phyloP scores from a whole-genome alignment of 306 rosid genomes.

The Carpinus fangiana region DNA sequence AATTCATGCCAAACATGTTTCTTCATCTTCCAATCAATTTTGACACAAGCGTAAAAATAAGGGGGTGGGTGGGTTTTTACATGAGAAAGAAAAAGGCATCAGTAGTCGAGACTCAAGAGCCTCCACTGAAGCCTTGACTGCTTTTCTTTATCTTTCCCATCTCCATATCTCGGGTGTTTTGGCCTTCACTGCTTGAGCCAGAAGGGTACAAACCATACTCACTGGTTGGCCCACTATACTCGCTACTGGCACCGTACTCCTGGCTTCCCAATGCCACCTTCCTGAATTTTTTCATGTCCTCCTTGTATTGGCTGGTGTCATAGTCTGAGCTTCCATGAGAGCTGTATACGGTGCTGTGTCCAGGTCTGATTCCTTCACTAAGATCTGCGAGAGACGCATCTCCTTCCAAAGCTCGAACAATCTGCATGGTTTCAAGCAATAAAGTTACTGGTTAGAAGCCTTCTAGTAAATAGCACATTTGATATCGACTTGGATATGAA shows the following conservation, averaged over 20 bases:
- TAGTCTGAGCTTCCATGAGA: constrained; percentile 87
- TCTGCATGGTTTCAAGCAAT: constrained; percentile 36
- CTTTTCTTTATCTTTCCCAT: constrained; percentile 52
- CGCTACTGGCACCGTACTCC: constrained; percentile 82
- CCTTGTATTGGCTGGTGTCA: constrained; percentile 80
- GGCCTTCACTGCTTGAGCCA: constrained; percentile 88
- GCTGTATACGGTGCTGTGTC: constrained; percentile 67
- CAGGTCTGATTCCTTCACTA: constrained; percentile 76
- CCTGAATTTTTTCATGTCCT: constrained; percentile 87
- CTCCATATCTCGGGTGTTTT: constrained; percentile 81
- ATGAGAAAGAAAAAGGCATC: constrained; percentile 27
- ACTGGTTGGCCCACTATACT: constrained; percentile 80
- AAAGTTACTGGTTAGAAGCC: background rate
- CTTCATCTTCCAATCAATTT: constrained; percentile 48
- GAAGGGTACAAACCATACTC: constrained; percentile 85
- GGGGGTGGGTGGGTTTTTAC: constrained; percentile 45
- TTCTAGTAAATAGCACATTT: background rate
- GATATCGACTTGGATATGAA: background rate
- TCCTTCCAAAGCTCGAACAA: constrained; percentile 93
- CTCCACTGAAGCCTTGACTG: constrained; percentile 62
- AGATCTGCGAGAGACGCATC: constrained; percentile 85
- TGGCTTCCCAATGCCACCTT: constrained; percentile 87
- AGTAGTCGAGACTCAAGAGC: constrained; percentile 37
- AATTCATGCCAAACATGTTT: constrained; percentile 36
- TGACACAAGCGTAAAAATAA: constrained; percentile 22